Percentiles rank a stretch among this genome's conserved stretches.
phyloP scores from a whole-genome alignment of 2,329 filamentous ascomycete genomes.

The Colletotrichum neosansevieriae region DNA sequence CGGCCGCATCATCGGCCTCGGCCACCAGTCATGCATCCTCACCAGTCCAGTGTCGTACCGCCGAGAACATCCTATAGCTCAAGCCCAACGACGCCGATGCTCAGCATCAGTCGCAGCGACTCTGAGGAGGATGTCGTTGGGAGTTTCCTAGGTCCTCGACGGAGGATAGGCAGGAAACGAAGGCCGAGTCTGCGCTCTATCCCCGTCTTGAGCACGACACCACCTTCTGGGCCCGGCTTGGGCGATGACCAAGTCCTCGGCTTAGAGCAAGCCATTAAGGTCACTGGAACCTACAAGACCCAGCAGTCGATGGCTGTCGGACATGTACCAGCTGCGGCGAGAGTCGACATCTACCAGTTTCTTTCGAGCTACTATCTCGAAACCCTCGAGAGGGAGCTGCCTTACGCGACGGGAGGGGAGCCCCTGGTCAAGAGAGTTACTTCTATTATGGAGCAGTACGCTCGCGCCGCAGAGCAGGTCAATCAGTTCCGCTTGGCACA shows the following conservation, averaged over 20 bases:
- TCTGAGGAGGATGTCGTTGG: constrained; percentile 74
- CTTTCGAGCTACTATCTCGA: constrained; percentile 69
- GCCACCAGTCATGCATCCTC: constrained; percentile 51
- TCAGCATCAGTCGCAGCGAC: constrained; percentile 71
- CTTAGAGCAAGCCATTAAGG: constrained; percentile 69
- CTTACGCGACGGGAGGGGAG: constrained; percentile 51
- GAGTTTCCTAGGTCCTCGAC: constrained; percentile 67
- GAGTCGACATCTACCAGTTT: constrained; percentile 66
- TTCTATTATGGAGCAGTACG: constrained; percentile 67
- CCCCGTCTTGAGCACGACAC: constrained; percentile 63
- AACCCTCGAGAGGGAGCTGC: constrained; percentile 63
- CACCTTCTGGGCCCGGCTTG: constrained; percentile 58
- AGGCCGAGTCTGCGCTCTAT: constrained; percentile 51
- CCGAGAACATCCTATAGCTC: constrained; percentile 60
- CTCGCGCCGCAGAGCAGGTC: constrained; percentile 66
- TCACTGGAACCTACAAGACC: constrained; percentile 68
- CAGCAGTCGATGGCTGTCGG: constrained; percentile 75
- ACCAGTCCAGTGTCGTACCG: constrained; percentile 49
- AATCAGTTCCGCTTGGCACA: constrained; percentile 71
- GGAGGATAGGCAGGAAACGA: constrained; percentile 55
- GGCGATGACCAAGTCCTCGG: constrained; percentile 61
- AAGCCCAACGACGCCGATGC: constrained; percentile 61
- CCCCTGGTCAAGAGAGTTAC: constrained; percentile 61
- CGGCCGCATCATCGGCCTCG: constrained; percentile 60
- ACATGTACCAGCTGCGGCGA: constrained; percentile 64